A percentile compares a stretch with the other conserved stretches of the same genome.
phyloP scores from a whole-genome alignment of 345 rosid species.

The Ceriops tagal region DNA sequence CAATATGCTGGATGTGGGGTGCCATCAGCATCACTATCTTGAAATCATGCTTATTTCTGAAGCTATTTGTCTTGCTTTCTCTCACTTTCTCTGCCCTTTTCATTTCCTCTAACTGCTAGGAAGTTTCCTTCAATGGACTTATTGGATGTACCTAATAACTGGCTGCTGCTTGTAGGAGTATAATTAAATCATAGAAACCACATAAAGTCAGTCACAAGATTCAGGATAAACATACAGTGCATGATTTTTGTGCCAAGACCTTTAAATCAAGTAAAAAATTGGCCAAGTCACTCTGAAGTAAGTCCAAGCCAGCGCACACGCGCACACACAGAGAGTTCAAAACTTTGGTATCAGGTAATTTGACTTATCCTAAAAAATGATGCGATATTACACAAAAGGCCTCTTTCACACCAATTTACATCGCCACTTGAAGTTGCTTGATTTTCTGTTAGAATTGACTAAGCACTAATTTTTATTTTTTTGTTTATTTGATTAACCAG shows the following conservation, averaged over 20 bases:
- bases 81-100: not conserved
- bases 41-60: not conserved
- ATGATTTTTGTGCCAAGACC: not conserved
- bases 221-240: not conserved
- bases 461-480: not conserved
- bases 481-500: not conserved
- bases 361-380: not conserved
- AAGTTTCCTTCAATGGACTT: constrained; percentile 37
- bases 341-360: too few species aligned
- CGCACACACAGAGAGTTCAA: not conserved
- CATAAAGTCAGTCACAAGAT: too few species aligned
- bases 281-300: not conserved
- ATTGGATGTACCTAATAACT: constrained; percentile 22
- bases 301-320: not conserved
- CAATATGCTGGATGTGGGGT: too few species aligned
- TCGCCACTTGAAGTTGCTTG: not conserved
- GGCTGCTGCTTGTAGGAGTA: constrained; percentile 11
- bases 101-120: constrained; percentile 18
- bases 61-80: not conserved
- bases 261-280: not conserved
- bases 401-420: constrained; percentile 8
- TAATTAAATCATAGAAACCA: too few species aligned
- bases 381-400: constrained; percentile 2
- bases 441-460: not conserved
- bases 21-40: too few species aligned